Evolutionary conservation across 768 basidiomycete species (phyloP).

Genomic region (Nidularia sp.): DNA sequence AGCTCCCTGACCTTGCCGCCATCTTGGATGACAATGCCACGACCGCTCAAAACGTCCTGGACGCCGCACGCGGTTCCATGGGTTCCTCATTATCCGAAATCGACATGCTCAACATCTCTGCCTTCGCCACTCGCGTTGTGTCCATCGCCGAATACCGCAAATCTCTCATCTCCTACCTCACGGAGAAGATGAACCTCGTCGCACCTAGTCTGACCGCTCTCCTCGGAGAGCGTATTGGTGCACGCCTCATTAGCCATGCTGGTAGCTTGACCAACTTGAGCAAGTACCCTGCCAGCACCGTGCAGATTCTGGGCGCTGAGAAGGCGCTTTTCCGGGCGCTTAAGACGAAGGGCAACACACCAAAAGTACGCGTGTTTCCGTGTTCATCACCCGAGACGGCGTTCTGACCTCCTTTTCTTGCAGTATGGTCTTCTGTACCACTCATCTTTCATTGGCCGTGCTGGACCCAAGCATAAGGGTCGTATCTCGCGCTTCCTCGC

Average conservation of each 20-base stretch:
- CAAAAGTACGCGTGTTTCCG: conserved; percentile 57
- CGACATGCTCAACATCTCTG: conserved; percentile 92
- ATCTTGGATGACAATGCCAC: conserved; percentile 83
- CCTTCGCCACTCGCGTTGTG: conserved; percentile 87
- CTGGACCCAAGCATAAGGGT: conserved; percentile 92
- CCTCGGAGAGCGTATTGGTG: conserved; percentile 89
- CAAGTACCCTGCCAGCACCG: conserved; percentile 98
- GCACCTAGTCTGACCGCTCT: conserved; percentile 91
- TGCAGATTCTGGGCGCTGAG: conserved; percentile 97
- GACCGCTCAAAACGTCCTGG: conserved; percentile 89
- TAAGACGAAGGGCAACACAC: conserved; percentile 98
- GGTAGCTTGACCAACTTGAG: conserved; percentile 94
- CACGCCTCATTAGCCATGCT: conserved; percentile 91
- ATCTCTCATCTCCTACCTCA: conserved; percentile 78
- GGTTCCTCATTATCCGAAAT: conserved; percentile 87
- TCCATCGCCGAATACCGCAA: conserved; percentile 94
- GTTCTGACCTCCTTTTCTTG: neutral
- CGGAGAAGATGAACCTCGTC: conserved; percentile 97
- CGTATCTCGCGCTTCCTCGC: conserved; percentile 98
- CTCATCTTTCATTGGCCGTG: conserved; percentile 94
- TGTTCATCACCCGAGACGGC: neutral
- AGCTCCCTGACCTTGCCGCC: conserved; percentile 71
- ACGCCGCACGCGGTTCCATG: conserved; percentile 93
- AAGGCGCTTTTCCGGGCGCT: conserved; percentile 96
- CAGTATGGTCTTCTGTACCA: conserved; percentile 98